phyloP scores from a whole-genome alignment of 2,329 filamentous ascomycete genomes.

The Biscogniauxia marginata region DNA sequence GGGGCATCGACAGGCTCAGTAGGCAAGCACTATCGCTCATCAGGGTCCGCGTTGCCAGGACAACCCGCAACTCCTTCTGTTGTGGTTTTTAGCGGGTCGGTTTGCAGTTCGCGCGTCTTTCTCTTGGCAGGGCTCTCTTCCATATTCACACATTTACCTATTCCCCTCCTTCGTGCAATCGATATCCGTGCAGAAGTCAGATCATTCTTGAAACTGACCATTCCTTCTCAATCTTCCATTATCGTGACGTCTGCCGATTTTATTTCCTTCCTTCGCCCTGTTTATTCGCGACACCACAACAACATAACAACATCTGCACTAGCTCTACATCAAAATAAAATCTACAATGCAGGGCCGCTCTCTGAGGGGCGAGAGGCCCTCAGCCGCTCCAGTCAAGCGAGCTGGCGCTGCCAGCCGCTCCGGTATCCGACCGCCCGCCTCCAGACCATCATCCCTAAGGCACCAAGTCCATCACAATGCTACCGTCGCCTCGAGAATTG shows the following conservation, averaged over 20 bases:
- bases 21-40: too few species aligned
- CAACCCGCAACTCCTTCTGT: constrained; percentile 21
- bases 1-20: too few species aligned
- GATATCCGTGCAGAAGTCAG: background rate
- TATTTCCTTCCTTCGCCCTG: background rate
- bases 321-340: constrained; percentile 3
- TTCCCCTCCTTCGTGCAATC: background rate
- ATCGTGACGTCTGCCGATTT: background rate
- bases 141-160: constrained; percentile 5
- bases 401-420: constrained; percentile 21
- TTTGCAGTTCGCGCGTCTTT: too few species aligned
- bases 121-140: too few species aligned
- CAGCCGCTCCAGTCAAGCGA: constrained; percentile 23
- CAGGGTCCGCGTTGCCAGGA: constrained; percentile 15
- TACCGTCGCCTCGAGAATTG: constrained; percentile 28
- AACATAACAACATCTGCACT: constrained; percentile 4
- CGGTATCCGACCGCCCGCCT: constrained; percentile 21
- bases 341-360: constrained; percentile 32
- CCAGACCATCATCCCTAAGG: constrained; percentile 26
- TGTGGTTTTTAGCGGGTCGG: constrained; percentile 18
- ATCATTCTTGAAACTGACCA: background rate
- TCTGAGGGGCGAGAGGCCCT: constrained; percentile 31
- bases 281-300: background rate
- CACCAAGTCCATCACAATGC: constrained; percentile 24
- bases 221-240: background rate